phyloP scores from a whole-genome alignment of 768 basidiomycete genomes.

The Auricularia cornea region DNA sequence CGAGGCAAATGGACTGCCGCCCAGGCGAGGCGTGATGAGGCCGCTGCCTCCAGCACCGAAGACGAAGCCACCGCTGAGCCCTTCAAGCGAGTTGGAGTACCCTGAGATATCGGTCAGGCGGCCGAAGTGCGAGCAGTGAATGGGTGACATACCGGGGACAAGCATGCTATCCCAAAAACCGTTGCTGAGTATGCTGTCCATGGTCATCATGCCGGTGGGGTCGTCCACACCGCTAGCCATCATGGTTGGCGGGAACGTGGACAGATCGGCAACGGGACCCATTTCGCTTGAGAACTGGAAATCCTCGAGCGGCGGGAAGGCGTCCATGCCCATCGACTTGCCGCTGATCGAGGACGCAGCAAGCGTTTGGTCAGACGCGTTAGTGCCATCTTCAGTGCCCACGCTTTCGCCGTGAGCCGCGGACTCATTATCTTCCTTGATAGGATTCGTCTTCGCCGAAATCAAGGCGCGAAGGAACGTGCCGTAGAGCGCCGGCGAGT shows the following conservation, averaged over 20 bases:
- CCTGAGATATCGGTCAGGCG: conserved; percentile 33
- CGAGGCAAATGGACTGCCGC: conserved; percentile 51
- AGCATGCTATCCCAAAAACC: conserved; percentile 86
- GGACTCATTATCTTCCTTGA: neutral
- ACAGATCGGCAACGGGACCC: conserved; percentile 75
- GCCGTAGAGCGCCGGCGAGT: conserved; percentile 88
- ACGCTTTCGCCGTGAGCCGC: neutral
- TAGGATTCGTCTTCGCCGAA: conserved; percentile 31
- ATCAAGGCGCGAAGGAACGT: conserved; percentile 73
- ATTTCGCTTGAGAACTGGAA: conserved; percentile 76
- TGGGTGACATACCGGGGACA: conserved; percentile 60
- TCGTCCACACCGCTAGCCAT: conserved; percentile 40
- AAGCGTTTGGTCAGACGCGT: neutral
- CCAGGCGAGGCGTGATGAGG: conserved; percentile 66
- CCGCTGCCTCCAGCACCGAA: conserved; percentile 80
- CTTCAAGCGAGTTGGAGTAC: conserved; percentile 72
- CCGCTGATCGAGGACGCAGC: neutral
- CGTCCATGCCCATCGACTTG: neutral
- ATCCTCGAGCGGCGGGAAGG: conserved; percentile 32
- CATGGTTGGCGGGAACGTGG: conserved; percentile 86
- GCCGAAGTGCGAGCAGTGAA: conserved; percentile 1
- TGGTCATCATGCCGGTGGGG: conserved; percentile 48
- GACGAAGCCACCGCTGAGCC: conserved; percentile 76
- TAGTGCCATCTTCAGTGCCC: neutral
- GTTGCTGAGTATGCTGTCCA: conserved; percentile 73